Percentiles rank a stretch among this genome's conserved stretches.
Conservation (phyloP, 1,139 yeast genomes). For the Taphrina confusa region DNA sequence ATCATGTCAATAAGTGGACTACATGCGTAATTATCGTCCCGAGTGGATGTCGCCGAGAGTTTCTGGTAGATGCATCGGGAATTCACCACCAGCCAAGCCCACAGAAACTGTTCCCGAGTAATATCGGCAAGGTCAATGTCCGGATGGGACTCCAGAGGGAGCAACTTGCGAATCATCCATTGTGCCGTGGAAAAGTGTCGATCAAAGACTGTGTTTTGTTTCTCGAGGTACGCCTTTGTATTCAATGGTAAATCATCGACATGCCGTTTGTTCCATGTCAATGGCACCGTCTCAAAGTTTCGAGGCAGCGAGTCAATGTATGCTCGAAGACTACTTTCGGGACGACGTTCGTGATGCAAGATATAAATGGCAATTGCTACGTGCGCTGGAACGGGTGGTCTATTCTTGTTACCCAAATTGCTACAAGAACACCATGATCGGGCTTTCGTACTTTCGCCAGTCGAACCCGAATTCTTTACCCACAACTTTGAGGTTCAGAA, state of each 20-base stretch:
- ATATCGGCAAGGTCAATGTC: not conserved
- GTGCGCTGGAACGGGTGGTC: constrained; percentile 30
- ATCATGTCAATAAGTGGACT: constrained; percentile 36
- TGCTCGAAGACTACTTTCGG: not conserved
- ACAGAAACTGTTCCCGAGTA: constrained; percentile 4
- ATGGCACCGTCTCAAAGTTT: constrained; percentile 6
- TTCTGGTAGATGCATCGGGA: constrained; percentile 35
- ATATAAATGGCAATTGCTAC: constrained; percentile 27
- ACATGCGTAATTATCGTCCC: constrained; percentile 34
- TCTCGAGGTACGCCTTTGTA: not conserved
- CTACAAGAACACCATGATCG: not conserved
- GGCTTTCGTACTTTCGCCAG: constrained; percentile 21
- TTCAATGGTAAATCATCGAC: constrained; percentile 3
- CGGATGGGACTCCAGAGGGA: not conserved
- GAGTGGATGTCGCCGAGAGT: constrained; percentile 8
- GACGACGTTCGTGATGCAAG: not conserved
- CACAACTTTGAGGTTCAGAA: constrained; percentile 19
- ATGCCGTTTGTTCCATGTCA: constrained; percentile 1
- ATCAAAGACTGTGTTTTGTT: constrained; percentile 7
- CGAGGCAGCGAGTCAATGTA: constrained; percentile 19
- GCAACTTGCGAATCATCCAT: not conserved
- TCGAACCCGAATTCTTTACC: constrained; percentile 12
- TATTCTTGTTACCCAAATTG: constrained; percentile 1
- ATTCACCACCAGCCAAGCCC: constrained; percentile 36
- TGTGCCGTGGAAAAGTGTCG: constrained; percentile 9